Evolutionary conservation across 2,329 filamentous ascomycete genomes (phyloP), one percentile per base, ranked within the genome.

Genomic region (Diaporthe sp.): DNA sequence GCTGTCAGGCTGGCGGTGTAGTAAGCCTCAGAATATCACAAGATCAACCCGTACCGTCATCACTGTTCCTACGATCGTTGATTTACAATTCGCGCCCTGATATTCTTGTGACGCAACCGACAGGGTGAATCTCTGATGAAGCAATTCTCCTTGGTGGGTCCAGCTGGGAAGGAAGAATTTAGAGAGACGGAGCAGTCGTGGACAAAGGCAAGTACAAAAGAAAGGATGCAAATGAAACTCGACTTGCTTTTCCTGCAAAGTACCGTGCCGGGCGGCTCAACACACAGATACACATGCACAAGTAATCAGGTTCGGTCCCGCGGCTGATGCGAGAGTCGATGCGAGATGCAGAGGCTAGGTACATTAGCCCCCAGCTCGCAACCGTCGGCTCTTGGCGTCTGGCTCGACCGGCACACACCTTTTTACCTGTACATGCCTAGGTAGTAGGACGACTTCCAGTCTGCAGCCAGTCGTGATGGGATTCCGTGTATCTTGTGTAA

Each of bases 11-110:
- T 51, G 65, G 65, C 34, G 7, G 46, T 28, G 46, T 46, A 28
- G 65, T 53, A 53, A 68, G 65, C 65, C 46, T 68, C 31, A 12
- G 34, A 53, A 68, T 42, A 68, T 68, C 65, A 68, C 65, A 68
- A 39, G 65, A 68, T 51, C 65, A 39, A 6, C 2, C 3, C 61
- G 22, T 2, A 51, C 44, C 46, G 31, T 39, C 44, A 51, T 25
- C 46, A 12, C 3, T 37, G 22, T 25, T 49, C 19, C 28, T 67
- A 12, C 7, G 10, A 9, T 1, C 15, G 10, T 17, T 68, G 19
- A 25, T 34, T 25, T 12, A 13, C 37, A 25, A 19, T 12, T 25
- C 10, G 44, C 62, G 31, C 46, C 28, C 28, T 13, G 9, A 3
- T 39, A 39, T 25, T 13, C 25, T 34, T 7, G 25, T 55, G 46